Evolutionary conservation across 2,329 filamentous ascomycete genomes (phyloP), one percentile per base, ranked within the genome.

Genomic region (Colletotrichum lentis): DNA sequence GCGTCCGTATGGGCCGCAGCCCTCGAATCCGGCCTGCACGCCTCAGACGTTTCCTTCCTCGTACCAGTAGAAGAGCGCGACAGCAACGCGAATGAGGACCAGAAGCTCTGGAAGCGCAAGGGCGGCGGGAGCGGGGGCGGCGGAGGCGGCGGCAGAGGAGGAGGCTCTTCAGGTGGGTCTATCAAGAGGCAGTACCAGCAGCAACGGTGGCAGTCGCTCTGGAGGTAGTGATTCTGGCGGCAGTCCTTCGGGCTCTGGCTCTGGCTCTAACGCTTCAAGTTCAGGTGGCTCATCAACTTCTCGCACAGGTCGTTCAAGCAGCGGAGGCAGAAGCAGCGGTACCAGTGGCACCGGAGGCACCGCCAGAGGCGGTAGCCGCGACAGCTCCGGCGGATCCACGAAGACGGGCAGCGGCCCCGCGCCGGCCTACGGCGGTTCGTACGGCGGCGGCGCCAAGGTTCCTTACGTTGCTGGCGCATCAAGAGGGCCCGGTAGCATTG

Each of bases 351-450:
- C 35, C 10, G 18, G 3, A 10, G 11, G 20, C 6, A 49, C 24
- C 14, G 18, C 57, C 56, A 63, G 63, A 66, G 59, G 67, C 20
- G 57, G 67, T 31, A 11, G 14, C 39, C 52, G 50, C 52, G 67
- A 69, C 58, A 83, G 80, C 66, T 39, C 73, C 0, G 86, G 86
- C 71, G 86, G 87, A 56, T 74, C 78, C 10, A 89, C 89, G 3
- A 82, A 78, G 5, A 78, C 81, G 7, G 90, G 90, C 67, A 85
- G 84, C 59, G 90, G 90, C 16, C 79, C 84, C 1, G 73, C 80
- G 18, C 88, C 87, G 4, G 69, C 74, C 0, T 93, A 85, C 73
- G 90, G 88, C 52, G 87, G 75, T 59, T 91, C 84, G 76, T 94
- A 93, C 74, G 85, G 86, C 46, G 90, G 90, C 56, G 92, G 92